Conservation (phyloP, 371 early-diverging fungal genomes). For the Funneliformis caledonium region DNA sequence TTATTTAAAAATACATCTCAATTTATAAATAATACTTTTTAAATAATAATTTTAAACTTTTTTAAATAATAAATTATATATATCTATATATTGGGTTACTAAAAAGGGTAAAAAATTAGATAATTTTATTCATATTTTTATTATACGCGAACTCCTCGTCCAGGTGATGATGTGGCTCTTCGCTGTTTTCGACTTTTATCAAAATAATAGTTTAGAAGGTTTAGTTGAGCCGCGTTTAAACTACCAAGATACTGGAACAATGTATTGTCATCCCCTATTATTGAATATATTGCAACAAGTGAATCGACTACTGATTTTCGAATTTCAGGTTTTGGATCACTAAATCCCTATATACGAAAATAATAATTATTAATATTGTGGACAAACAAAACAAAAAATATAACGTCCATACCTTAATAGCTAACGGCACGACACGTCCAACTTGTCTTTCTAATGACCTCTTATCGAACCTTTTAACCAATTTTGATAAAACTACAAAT, state of each 20-base stretch:
- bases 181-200: slow-evolving; percentile 24
- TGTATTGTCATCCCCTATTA: slow-evolving; percentile 35
- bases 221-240: slow-evolving; percentile 22
- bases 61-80: no score
- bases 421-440: slow-evolving; percentile 36
- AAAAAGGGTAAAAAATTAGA: background rate
- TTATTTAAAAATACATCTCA: no score
- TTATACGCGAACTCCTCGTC: background rate
- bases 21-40: no score
- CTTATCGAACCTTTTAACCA: slow-evolving; percentile 37
- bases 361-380: background rate
- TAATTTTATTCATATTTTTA: no score
- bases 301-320: slow-evolving; percentile 41
- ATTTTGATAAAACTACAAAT: slow-evolving; percentile 35
- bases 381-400: background rate
- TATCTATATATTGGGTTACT: no score
- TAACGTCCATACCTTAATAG: slow-evolving; percentile 25
- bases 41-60: no score
- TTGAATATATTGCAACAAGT: slow-evolving; percentile 36
- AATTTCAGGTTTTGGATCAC: slow-evolving; percentile 37
- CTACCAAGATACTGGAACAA: slow-evolving; percentile 36
- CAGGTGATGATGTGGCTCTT: background rate
- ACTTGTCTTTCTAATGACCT: slow-evolving; percentile 37
- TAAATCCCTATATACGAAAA: slow-evolving; percentile 35
- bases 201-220: slow-evolving; percentile 35